Conservation (phyloP, 345 rosid species). For the Eucalyptus cloeziana region DNA sequence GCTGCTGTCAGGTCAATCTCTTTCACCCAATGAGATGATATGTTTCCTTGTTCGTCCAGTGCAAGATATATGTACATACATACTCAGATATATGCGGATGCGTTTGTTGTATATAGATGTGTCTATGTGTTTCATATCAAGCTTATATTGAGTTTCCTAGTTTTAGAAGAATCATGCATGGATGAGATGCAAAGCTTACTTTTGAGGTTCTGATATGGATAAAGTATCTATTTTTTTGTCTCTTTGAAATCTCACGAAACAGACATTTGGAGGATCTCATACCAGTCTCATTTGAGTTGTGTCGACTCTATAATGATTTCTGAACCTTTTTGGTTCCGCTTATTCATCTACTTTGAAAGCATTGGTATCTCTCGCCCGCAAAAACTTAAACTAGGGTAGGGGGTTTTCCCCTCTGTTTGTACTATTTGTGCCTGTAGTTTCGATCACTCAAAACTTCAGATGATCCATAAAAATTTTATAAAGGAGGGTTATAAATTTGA, state of each 20-base stretch:
- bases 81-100: background rate
- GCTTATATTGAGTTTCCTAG: background rate
- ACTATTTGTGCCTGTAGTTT: background rate
- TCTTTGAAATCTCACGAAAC: background rate
- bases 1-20: background rate
- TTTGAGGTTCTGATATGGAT: background rate
- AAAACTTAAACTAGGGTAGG: background rate
- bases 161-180: background rate
- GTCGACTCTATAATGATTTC: background rate
- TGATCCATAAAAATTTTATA: background rate
- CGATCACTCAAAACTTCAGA: background rate
- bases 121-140: background rate
- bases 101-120: background rate
- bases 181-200: background rate
- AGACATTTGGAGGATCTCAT: background rate
- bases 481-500: background rate
- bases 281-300: background rate
- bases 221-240: background rate
- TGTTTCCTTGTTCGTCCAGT: background rate
- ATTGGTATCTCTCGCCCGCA: background rate
- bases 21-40: background rate
- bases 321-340: background rate
- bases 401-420: background rate
- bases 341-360: background rate
- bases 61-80: background rate